Evolutionary conservation across 2,329 filamentous ascomycete species (phyloP), one percentile per base, ranked within the genome.

Genomic region (Paracorniculantispora psalliotae): DNA sequence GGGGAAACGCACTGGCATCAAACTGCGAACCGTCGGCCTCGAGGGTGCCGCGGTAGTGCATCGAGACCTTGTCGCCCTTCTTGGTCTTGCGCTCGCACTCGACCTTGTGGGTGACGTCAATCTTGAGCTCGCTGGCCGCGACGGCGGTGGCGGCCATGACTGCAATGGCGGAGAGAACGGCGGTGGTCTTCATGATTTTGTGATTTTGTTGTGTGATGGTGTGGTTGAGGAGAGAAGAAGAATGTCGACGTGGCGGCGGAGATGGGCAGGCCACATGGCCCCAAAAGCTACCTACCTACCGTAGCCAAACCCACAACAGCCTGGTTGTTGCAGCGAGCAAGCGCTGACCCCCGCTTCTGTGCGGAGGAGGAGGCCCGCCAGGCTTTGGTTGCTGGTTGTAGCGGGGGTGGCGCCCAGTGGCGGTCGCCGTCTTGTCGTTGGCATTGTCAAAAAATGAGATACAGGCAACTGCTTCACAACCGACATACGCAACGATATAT

Each of bases 21-120:
- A 97, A 97, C 72, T 94, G 80, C 62, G 83, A 79, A 67, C 92
- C 93, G 64, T 86, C 84, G 54, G 78, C 77, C 62, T 85, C 81
- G 33, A 97, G 83, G 1, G 89, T 94, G 67, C 93, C 93, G 59
- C 83, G 83, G 80, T 97, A 97, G 79, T 97, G 92, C 68, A 97
- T 91, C 58, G 86, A 80, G 70, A 97, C 86, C 63, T 80, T 85
- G 77, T 97, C 92, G 65, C 91, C 91, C 62, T 81, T 84, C 69
- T 82, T 69, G 17, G 85, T 89, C 78, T 90, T 92, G 74, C 91
- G 87, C 53, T 85, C 84, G 80, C 92, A 97, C 66, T 91, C 84
- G 63, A 90, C 88, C 26, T 83, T 78, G 61, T 85, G 80, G 54
- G 86, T 89, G 65, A 90, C 85, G 65, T 96, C 86, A 71, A 96